These are phyloP conservation scores for Paramecium sonneborni DNA, from an alignment of 73 alveolate species.

Conservation along the genomic window DNA sequence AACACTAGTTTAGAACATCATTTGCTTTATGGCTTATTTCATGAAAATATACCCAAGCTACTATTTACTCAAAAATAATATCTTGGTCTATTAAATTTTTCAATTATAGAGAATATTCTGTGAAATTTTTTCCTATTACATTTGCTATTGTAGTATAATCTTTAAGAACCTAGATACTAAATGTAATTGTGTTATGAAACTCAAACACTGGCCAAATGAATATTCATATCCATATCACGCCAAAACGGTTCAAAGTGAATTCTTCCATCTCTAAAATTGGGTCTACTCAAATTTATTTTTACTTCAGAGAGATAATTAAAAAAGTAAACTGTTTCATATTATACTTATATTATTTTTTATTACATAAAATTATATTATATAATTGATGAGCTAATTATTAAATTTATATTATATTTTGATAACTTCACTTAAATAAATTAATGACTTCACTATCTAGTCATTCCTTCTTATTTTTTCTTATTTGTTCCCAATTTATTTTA, in stretches of 20 bases:
- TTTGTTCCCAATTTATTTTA: neutral
- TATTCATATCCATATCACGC: neutral
- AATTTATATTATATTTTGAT: neutral
- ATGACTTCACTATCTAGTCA: conserved; percentile 42
- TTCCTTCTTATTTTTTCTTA: conserved; percentile 9
- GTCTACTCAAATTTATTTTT: neutral
- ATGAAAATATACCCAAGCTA: conserved; percentile 56
- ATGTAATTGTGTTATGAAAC: neutral
- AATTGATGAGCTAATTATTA: neutral
- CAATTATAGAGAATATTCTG: conserved; percentile 9
- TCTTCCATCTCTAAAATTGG: conserved; percentile 27
- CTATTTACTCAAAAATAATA: conserved; percentile 28
- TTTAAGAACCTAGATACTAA: neutral
- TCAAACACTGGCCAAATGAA: conserved; percentile 40
- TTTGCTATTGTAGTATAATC: conserved; percentile 35
- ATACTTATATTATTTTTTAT: neutral
- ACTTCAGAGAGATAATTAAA: neutral
- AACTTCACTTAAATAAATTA: neutral
- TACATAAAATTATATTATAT: neutral
- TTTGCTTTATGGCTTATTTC: neutral
- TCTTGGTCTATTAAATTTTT: neutral
- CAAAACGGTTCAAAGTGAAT: neutral
- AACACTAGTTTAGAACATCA: neutral
- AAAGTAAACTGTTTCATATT: neutral
- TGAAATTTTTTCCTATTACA: conserved; percentile 18